Base-by-base conservation (phyloP, 371 early-diverging fungal genomes). In the Actinomortierella ambigua region DNA sequence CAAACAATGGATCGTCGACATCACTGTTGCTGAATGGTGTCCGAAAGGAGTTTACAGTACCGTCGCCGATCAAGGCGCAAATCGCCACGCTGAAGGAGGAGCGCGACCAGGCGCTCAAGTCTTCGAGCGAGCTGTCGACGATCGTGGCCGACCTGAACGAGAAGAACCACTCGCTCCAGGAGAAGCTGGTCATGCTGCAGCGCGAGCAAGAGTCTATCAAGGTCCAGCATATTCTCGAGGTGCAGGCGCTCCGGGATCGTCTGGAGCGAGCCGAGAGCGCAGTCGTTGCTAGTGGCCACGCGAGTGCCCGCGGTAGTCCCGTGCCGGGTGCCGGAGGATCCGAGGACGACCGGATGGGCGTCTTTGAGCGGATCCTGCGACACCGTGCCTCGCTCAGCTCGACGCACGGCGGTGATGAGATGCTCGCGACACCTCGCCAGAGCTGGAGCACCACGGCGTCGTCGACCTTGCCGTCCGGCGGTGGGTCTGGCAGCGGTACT, bases 201-300 rank as follows among this genome's bases (percentile, higher is more conserved):
- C 68, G 68, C 22, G 81, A 78, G 23, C 75, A 75, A 22, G 73
- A 76, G 47, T 75, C 79, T 23, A 57, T 67, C 49, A 76, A 76
- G 57, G 63, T 70, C 41, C 69, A 76, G 14, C 66, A 75, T 28
- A 67, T 77, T 15, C 60, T 69, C 1, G 71, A 70, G 41, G 51
- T 43, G 3, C 71, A 70, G 52, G 40, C 57, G 7, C 57, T 69
- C 44, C 59, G 40, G 50, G 69, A 69, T 28, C 61, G 65, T 11
- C 61, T 65, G 14, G 70, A 69, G 65, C 71, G 71, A 59, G 58
- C 54, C 48, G 53, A 44, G 22, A 69, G 57, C 46, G 61, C 71
- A 20, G 34, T 4, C 34, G 34, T n/a, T n/a, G n/a, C n/a, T n/a
- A n/a, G 34, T 11, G 11, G 34, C 34, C 4, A 34, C 34, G 11